Conservation (phyloP, 768 basidiomycete species). For the Rhodosporidiobolus sp. region DNA sequence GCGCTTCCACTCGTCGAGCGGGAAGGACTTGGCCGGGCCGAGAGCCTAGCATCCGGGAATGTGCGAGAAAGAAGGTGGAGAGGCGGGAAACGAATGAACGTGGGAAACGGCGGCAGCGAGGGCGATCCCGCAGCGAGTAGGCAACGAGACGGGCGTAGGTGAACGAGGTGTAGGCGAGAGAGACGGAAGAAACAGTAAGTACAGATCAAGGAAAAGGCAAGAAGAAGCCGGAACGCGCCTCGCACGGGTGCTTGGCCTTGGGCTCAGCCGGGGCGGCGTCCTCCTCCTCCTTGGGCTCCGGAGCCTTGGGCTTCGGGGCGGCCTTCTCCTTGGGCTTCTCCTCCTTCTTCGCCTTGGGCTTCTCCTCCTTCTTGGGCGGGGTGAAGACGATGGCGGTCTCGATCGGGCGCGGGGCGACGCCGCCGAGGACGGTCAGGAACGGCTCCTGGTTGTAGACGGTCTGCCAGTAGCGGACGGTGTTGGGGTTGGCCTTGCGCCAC, state of each 20-base stretch:
- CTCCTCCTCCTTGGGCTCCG: conserved; percentile 39
- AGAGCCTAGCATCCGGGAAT: conserved; percentile 52
- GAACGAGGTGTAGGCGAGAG: too few species aligned
- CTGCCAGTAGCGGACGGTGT: conserved; percentile 78
- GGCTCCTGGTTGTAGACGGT: conserved; percentile 81
- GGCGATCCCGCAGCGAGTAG: too few species aligned
- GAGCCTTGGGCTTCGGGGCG: conserved; percentile 27
- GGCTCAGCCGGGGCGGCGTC: conserved; percentile 9
- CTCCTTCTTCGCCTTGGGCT: conserved; percentile 48
- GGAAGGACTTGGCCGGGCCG: conserved; percentile 64
- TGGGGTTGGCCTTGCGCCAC: conserved; percentile 65
- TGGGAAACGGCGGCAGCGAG: too few species aligned
- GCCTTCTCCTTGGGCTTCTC: conserved; percentile 46
- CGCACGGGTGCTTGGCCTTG: conserved; percentile 79
- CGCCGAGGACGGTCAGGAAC: conserved; percentile 66
- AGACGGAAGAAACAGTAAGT: too few species aligned
- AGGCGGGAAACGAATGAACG: too few species aligned
- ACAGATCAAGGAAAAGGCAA: too few species aligned
- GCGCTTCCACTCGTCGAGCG: conserved; percentile 61
- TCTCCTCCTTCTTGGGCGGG: conserved; percentile 60
- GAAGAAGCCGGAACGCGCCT: conserved; percentile 47
- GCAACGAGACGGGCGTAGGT: too few species aligned
- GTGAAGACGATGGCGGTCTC: conserved; percentile 41
- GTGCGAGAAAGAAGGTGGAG: too few species aligned
- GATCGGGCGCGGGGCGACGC: conserved; percentile 28